Conservation (phyloP, 306 rosid species). For the Delonix regia region DNA sequence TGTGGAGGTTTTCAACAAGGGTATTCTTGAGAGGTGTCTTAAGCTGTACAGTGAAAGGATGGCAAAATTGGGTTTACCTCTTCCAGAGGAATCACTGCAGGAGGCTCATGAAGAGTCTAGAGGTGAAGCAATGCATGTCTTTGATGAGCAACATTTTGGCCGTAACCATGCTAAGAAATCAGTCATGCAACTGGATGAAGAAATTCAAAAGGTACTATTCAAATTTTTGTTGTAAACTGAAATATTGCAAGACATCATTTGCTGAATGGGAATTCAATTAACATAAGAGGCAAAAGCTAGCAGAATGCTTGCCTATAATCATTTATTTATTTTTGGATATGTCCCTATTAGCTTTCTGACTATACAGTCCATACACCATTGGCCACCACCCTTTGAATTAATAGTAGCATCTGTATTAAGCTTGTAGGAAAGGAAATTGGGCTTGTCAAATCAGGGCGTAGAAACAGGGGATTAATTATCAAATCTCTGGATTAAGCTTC, state of each 20-base stretch:
- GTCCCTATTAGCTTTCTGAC: too few relatives aligned
- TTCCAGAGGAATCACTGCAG: constrained; percentile 59
- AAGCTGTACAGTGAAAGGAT: constrained; percentile 69
- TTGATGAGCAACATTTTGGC: constrained; percentile 91
- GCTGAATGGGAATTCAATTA: neutral
- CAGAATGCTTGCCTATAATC: constrained; percentile 9
- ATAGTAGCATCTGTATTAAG: too few relatives aligned
- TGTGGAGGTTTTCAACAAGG: constrained; percentile 94
- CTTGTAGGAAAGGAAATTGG: too few relatives aligned
- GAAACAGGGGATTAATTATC: too few relatives aligned
- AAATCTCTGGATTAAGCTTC: too few relatives aligned
- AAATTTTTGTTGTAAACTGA: constrained; percentile 4
- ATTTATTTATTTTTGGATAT: neutral
- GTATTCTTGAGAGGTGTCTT: constrained; percentile 86
- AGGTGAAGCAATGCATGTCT: constrained; percentile 59
- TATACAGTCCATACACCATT: too few relatives aligned
- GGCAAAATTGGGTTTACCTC: constrained; percentile 64
- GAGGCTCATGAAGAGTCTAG: constrained; percentile 62
- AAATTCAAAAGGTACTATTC: constrained; percentile 68
- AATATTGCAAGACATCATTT: constrained; percentile 24
- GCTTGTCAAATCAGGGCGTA: too few relatives aligned
- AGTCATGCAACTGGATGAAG: constrained; percentile 72
- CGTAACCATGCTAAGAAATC: constrained; percentile 92
- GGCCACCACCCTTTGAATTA: too few relatives aligned
- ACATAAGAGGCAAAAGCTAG: constrained; percentile 10